These are phyloP conservation scores for Tetracladium marchalianum DNA, from an alignment of 495 filamentous ascomycete genomes.

Conservation along the genomic window DNA sequence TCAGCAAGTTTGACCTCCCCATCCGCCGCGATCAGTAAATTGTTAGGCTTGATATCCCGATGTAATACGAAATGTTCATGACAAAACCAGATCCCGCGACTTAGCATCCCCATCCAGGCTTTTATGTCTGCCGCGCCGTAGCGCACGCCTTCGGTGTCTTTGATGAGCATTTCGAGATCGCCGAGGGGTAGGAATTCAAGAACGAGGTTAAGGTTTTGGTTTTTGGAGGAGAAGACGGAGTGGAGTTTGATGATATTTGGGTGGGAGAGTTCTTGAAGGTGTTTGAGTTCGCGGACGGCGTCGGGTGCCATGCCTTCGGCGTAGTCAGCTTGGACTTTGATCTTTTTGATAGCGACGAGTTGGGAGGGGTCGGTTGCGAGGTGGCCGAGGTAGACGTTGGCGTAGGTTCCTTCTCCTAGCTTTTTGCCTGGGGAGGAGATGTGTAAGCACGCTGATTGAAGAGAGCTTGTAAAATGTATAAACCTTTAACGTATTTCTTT, in stretches of 20 bases:
- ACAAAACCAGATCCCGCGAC: conserved; percentile 91
- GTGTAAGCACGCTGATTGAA: neutral
- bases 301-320: conserved; percentile 84
- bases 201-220: conserved; percentile 88
- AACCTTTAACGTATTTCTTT: conserved; percentile 82
- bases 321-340: conserved; percentile 81
- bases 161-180: conserved; percentile 89
- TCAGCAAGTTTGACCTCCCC: conserved; percentile 93
- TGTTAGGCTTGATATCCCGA: conserved; percentile 99
- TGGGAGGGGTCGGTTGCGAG: conserved; percentile 53
- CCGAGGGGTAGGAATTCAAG: conserved; percentile 86
- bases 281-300: conserved; percentile 89
- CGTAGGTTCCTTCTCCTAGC: conserved; percentile 94
- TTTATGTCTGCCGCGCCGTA: conserved; percentile 84
- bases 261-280: conserved; percentile 89
- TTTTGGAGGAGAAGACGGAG: conserved; percentile 85
- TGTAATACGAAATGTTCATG: conserved; percentile 91
- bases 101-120: conserved; percentile 96
- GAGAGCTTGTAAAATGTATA: neutral
- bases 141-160: conserved; percentile 60
- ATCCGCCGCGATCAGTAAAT: conserved; percentile 85
- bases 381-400: conserved; percentile 84
- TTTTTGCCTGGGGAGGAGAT: conserved; percentile 53
- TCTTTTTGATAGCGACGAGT: conserved; percentile 93
- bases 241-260: conserved; percentile 90